Percentiles rank a stretch among this genome's conserved stretches.
phyloP scores from a whole-genome alignment of 2,329 filamentous ascomycete species.

The Stagonosporopsis chrysanthemi region DNA sequence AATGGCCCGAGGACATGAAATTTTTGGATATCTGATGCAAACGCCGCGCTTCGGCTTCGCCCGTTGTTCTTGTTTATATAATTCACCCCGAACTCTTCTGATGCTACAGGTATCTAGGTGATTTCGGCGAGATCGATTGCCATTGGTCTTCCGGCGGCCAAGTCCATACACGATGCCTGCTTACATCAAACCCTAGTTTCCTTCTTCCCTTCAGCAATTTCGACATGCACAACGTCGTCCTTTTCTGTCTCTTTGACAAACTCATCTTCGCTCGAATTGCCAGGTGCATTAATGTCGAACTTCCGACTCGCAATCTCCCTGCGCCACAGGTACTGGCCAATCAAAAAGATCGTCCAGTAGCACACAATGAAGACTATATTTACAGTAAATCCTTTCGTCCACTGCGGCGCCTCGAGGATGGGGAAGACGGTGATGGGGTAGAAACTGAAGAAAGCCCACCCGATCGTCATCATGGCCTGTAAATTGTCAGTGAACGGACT shows the following conservation, averaged over 20 bases:
- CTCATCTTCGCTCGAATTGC: conserved; percentile 15
- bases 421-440: conserved; percentile 42
- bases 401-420: conserved; percentile 38
- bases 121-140: too few relatives aligned
- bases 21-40: not conserved
- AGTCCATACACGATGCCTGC: not conserved
- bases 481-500: not conserved
- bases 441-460: conserved; percentile 39
- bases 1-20: not conserved
- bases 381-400: conserved; percentile 39
- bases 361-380: conserved; percentile 35
- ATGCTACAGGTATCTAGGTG: not conserved
- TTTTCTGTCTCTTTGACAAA: conserved; percentile 8
- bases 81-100: not conserved
- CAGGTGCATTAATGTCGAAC: conserved; percentile 10
- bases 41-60: too few relatives aligned
- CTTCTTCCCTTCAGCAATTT: conserved; percentile 18
- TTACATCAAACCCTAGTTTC: conserved; percentile 11
- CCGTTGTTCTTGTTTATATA: not conserved
- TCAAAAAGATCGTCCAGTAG: conserved; percentile 42
- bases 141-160: too few relatives aligned
- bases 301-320: conserved; percentile 16
- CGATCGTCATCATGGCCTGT: conserved; percentile 47
- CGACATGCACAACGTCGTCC: conserved; percentile 16
- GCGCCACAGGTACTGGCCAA: conserved; percentile 43